These are phyloP conservation scores for Phenoliferia sp. DNA, from an alignment of 1,284 basidiomycete genomes.

Conservation along the genomic window DNA sequence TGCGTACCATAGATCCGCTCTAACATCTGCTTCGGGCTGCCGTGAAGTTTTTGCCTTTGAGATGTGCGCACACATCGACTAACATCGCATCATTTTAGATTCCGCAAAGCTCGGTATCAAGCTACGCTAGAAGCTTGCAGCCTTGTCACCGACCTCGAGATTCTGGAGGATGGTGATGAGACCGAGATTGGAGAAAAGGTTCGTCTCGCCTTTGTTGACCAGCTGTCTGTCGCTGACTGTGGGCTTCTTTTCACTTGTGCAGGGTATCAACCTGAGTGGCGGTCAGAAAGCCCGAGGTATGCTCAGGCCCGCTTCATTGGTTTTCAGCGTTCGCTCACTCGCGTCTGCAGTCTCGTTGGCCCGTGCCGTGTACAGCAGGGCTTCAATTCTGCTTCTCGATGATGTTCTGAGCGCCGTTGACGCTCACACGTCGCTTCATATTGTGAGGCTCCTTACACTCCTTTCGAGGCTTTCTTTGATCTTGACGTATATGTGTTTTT, in stretches of 20 bases:
- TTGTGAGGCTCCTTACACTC: conserved; percentile 16
- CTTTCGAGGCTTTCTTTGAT: background rate
- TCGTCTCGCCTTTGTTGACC: background rate
- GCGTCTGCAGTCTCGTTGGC: conserved; percentile 60
- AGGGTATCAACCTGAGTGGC: conserved; percentile 48
- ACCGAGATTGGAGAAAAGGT: conserved; percentile 58
- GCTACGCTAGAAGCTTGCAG: conserved; percentile 69
- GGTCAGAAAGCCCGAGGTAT: conserved; percentile 63
- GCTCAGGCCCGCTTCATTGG: background rate
- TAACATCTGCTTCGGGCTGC: conserved; percentile 68
- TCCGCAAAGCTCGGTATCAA: conserved; percentile 69
- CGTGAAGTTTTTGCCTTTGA: conserved; percentile 57
- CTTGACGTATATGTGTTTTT: conserved; percentile 1
- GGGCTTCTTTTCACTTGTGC: too few species aligned
- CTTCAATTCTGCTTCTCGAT: conserved; percentile 50
- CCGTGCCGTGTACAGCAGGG: conserved; percentile 68
- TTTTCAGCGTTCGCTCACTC: background rate
- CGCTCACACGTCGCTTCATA: conserved; percentile 42
- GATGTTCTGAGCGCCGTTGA: conserved; percentile 59
- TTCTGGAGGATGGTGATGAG: conserved; percentile 82
- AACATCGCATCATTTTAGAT: conserved; percentile 54
- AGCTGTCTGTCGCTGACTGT: background rate
- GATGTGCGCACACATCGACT: conserved; percentile 54
- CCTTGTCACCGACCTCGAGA: conserved; percentile 71
- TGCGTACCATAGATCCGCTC: conserved; percentile 6